These are phyloP conservation scores for Debaryomyces prosopidis DNA, from an alignment of 805 yeast genomes.

Conservation along the genomic window DNA sequence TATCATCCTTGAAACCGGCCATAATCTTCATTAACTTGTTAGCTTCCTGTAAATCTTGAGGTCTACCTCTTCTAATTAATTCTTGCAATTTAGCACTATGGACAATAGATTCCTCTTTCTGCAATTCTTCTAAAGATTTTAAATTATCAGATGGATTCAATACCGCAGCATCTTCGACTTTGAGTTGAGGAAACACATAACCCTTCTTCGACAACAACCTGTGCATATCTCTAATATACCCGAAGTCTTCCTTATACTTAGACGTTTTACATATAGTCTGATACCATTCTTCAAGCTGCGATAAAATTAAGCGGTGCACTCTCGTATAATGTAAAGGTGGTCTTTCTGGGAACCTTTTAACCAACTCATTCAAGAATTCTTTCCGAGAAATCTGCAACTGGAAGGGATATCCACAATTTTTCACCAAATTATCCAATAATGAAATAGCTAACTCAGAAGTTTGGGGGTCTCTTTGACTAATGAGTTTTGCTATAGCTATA, in stretches of 20 bases:
- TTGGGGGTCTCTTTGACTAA: constrained; percentile 82
- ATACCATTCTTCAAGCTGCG: constrained; percentile 96
- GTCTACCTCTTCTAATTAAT: constrained; percentile 90
- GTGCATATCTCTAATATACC: constrained; percentile 94
- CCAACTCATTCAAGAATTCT: constrained; percentile 91
- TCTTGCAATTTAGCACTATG: constrained; percentile 96
- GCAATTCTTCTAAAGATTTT: constrained; percentile 86
- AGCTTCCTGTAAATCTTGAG: constrained; percentile 93
- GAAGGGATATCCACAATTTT: constrained; percentile 97
- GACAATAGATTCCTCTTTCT: constrained; percentile 88
- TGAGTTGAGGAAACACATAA: constrained; percentile 88
- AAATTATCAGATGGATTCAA: constrained; percentile 85
- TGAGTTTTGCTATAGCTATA: constrained; percentile 73
- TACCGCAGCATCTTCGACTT: constrained; percentile 89
- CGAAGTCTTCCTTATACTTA: constrained; percentile 86
- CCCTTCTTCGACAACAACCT: constrained; percentile 87
- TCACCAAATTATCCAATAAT: constrained; percentile 84
- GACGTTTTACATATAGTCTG: constrained; percentile 91
- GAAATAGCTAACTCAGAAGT: constrained; percentile 82
- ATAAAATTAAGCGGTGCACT: constrained; percentile 80
- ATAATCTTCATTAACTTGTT: constrained; percentile 94
- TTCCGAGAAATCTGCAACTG: constrained; percentile 93
- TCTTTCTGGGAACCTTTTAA: constrained; percentile 88
- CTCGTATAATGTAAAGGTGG: constrained; percentile 86
- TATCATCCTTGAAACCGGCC: constrained; percentile 95